phyloP scores from a whole-genome alignment of 208 protist genomes.

The Herpetomonas tarakana region DNA sequence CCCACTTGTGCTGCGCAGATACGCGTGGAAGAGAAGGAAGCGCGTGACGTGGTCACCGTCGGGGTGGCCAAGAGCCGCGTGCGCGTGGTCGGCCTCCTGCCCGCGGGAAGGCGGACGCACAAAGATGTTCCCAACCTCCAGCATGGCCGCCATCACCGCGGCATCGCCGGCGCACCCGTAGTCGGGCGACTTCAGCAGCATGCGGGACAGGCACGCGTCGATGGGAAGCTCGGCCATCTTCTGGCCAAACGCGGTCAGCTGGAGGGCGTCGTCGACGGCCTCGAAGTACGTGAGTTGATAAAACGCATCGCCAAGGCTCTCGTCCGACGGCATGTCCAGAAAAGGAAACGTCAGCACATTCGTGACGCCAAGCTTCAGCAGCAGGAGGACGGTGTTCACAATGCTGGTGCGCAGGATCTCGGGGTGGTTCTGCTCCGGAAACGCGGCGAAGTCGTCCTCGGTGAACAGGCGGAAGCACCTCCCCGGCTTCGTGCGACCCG shows the following conservation, averaged over 20 bases:
- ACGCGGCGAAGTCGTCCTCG: constrained; percentile 63
- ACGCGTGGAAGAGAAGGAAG: constrained; percentile 80
- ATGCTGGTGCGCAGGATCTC: constrained; percentile 98
- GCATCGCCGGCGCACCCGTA: constrained; percentile 82
- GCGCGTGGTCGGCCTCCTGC: constrained; percentile 44
- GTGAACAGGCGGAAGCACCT: constrained; percentile 98
- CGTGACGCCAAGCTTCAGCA: constrained; percentile 96
- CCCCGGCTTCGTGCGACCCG: constrained; percentile 97
- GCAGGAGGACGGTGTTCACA: constrained; percentile 92
- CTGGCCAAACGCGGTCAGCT: constrained; percentile 65
- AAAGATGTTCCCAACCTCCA: constrained; percentile 74
- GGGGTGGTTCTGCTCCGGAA: constrained; percentile 84
- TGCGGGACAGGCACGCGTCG: constrained; percentile 93
- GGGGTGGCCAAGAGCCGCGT: constrained; percentile 35
- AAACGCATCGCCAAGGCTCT: constrained; percentile 95
- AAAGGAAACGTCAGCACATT: constrained; percentile 97
- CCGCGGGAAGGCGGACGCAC: constrained; percentile 27
- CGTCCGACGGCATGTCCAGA: constrained; percentile 96
- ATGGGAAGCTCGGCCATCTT: constrained; percentile 73
- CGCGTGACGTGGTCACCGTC: constrained; percentile 84
- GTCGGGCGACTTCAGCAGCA: constrained; percentile 75
- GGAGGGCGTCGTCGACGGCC: constrained; percentile 95
- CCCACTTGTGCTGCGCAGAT: constrained; percentile 28
- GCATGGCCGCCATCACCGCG: constrained; percentile 85
- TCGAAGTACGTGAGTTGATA: constrained; percentile 98